phyloP scores from a whole-genome alignment of 2,329 filamentous ascomycete species.

The Escovopsis sp. region DNA sequence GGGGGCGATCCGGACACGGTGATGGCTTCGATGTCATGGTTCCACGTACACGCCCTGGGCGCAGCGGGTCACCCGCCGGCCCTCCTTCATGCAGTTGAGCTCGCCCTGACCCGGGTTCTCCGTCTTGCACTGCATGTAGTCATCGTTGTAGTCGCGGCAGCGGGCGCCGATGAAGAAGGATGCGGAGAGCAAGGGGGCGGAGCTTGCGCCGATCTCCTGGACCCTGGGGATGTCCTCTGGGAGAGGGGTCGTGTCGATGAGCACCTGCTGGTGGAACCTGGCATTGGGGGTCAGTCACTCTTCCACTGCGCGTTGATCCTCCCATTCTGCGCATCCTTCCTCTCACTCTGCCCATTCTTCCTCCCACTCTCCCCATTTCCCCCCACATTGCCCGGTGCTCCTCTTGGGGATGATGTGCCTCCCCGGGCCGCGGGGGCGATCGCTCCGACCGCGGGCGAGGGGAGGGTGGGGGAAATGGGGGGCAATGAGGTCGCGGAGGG shows the following conservation, averaged over 20 bases:
- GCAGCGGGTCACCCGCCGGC: conserved; percentile 89
- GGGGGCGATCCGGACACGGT: too few relatives aligned
- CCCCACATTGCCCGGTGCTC: too few relatives aligned
- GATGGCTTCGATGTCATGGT: too few relatives aligned
- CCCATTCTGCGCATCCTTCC: too few relatives aligned
- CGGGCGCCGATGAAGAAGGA: conserved; percentile 94
- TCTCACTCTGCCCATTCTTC: not conserved
- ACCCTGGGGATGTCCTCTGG: conserved; percentile 85
- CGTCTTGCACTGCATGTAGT: conserved; percentile 99
- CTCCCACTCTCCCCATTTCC: too few relatives aligned
- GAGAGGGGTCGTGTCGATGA: conserved; percentile 92
- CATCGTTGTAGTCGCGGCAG: conserved; percentile 92
- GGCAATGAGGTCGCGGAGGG: too few relatives aligned
- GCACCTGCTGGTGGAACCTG: conserved; percentile 88
- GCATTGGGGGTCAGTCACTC: conserved; percentile 1
- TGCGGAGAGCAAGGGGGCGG: conserved; percentile 79
- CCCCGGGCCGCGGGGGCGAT: too few relatives aligned
- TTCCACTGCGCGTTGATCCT: not conserved
- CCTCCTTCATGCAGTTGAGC: conserved; percentile 90
- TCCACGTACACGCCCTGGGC: conserved; percentile 79
- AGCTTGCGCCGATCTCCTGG: conserved; percentile 83
- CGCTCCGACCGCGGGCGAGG: too few relatives aligned
- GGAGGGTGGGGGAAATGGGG: too few relatives aligned
- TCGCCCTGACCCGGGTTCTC: conserved; percentile 84
- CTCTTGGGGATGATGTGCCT: too few relatives aligned